Evolutionary conservation across 2,329 filamentous ascomycete genomes (phyloP), one percentile per base, ranked within the genome.

Genomic region (Alternaria viburni): DNA sequence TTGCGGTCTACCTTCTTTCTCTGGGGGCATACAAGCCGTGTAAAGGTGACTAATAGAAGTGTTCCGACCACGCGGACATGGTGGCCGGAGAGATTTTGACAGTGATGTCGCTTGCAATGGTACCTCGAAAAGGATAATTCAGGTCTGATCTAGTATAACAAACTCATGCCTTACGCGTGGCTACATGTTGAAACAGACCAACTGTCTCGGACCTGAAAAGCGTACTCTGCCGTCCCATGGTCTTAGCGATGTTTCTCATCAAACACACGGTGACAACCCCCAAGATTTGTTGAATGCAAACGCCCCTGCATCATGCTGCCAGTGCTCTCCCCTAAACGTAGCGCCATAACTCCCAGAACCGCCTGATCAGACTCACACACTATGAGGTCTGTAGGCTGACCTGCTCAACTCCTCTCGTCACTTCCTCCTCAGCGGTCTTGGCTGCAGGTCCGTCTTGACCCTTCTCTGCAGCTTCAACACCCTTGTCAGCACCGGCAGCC

Each of bases 391-490:
- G 82, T 61, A 85, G 70, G 13, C 74, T 75, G 21, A 82, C 81
- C 68, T 84, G 82, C 73, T 80, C 79, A 6, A 83, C 78, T 3
- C 83, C 83, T 54, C 82, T 79, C 0, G 76, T 76, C 5, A 84
- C 80, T 65, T 83, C 82, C 57, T 83, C 81, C 10, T 82, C 75
- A 0, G 77, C 82, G 28, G 79, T 80, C 51, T 79, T 77, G 30
- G 71, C 72, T 7, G 76, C 74, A 36, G 79, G 76, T 45, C 80
- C 75, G 54, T 79, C 77, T 4, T 90, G 90, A 59, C 90, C 86
- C 79, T 91, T 91, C 86, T 95, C 92, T 57, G 89, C 90, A 54
- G 88, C 87, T 84, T 93, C 92, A 51, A 97, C 87, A 60, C 91
- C 89, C 84, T 95, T 93, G 12, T 95, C 66, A 88, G 88, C 61